Evolutionary conservation across 176 grass and related monocot species (phyloP).

Genomic region (Aegilops speltoides): DNA sequence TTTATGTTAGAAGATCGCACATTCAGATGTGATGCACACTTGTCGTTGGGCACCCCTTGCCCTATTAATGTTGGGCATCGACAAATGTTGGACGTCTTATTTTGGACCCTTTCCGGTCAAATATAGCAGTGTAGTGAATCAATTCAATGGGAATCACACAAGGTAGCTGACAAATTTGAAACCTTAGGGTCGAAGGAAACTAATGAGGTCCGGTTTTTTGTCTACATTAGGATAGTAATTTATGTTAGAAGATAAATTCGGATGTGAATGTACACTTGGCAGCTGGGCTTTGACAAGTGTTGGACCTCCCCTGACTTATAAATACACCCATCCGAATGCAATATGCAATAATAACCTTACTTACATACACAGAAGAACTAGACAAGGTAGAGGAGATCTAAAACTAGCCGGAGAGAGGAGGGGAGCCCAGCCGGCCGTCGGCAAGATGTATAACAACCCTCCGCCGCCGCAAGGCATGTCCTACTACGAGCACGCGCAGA

Average conservation of each 20-base stretch:
- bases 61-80: no score
- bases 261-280: background rate
- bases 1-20: background rate
- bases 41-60: no score
- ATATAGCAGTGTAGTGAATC: background rate
- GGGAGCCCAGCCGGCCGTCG: background rate
- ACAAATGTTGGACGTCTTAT: no score
- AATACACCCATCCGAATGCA: background rate
- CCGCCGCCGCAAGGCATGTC: conserved; percentile 55
- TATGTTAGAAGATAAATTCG: background rate
- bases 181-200: conserved; percentile 36
- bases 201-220: background rate
- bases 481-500: conserved; percentile 54
- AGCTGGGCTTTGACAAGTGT: background rate
- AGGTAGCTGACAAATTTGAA: background rate
- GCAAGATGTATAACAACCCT: conserved; percentile 56
- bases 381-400: background rate
- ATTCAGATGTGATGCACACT: background rate
- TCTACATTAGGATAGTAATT: background rate
- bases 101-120: background rate
- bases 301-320: background rate
- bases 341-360: background rate
- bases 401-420: background rate
- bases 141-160: background rate
- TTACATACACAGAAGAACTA: background rate